Evolutionary conservation across 257 asterid genomes (phyloP), one percentile per base, ranked within the genome.

Genomic region (Petunia secreta): DNA sequence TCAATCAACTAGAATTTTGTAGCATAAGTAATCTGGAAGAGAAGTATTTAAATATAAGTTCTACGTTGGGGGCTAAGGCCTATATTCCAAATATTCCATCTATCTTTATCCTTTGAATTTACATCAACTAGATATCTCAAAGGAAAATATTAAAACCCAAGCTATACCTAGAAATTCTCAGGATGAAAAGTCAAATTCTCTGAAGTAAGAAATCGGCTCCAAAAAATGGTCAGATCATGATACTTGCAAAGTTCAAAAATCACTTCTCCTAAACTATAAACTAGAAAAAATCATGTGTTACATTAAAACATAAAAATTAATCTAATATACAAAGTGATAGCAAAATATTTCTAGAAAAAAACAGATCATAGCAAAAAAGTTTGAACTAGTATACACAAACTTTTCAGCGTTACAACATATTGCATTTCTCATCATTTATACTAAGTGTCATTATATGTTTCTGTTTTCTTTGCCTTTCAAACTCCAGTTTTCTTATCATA

Each of bases 151-250:
- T 39, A 44, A 66, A 63, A 43, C 66, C 37, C 55, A 41, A 62
- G 50, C 63, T 39, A 46, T 14, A 50, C 54, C 40, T 2, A 50
- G n/a, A 50, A 79, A 65, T 69, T 16, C 15, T 10, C 16, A 69
- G 77, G 43, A 25, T 69, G 55, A 46, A 69, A 71, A 25, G 25
- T 6, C 77, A 46, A 71, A 46, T 71, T 71, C 40, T 25, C 40
- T 25, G 2, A 69, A 71, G 77, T 25, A 25, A 25, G 25, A 60
- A 79, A 43, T 63, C 54, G 50, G 76, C 5, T 16, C 58, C 58
- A 69, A 16, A 46, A 46, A 69, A 69, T 38, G 41, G 25, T 25
- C 25, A 25, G 25, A 25, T 25, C 8, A 46, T 38, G 16, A 69
- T 16, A 44, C 76, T 44, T 69, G 58, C 38, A 10, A 40, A 69